Percentiles rank a stretch among this genome's conserved stretches.
Conservation (phyloP, 2,329 filamentous ascomycete genomes). For the Fonsecaea pugnacius region DNA sequence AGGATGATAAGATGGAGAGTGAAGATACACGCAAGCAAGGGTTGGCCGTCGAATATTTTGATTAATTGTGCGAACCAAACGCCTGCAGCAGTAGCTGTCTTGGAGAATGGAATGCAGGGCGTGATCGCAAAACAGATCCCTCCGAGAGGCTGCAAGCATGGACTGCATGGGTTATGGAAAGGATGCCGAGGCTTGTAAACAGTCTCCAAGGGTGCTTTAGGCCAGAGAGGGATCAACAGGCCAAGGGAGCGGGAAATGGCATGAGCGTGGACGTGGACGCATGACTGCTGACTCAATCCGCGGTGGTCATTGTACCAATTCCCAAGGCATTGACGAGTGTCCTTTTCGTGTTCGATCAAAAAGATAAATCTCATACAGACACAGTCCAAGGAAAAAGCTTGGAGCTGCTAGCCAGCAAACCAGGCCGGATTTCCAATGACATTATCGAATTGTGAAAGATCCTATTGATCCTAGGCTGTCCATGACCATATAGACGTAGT, state of each 20-base stretch:
- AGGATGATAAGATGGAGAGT: not conserved
- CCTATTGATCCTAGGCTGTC: not conserved
- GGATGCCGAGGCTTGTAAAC: not conserved
- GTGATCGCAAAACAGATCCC: not conserved
- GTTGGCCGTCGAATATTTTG: conserved; percentile 1
- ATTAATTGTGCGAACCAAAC: not conserved
- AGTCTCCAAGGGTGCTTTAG: not conserved
- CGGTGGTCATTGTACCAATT: conserved; percentile 21
- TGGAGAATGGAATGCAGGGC: not conserved
- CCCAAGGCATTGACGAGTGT: conserved; percentile 3
- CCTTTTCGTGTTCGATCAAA: conserved; percentile 8
- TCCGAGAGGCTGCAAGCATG: not conserved
- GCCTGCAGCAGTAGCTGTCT: not conserved
- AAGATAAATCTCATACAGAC: conserved; percentile 8
- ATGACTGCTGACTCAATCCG: conserved; percentile 2
- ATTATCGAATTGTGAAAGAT: not conserved
- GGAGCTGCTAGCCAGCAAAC: conserved; percentile 9
- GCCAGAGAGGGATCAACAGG: not conserved
- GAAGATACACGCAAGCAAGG: not conserved
- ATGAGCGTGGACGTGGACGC: not conserved
- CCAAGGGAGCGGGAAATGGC: not conserved
- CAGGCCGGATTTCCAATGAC: not conserved
- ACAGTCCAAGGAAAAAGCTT: not conserved
- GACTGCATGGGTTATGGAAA: not conserved
- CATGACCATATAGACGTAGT: not conserved